Base-by-base conservation (phyloP, 1,284 basidiomycete species). In the Abortiporus biennis region DNA sequence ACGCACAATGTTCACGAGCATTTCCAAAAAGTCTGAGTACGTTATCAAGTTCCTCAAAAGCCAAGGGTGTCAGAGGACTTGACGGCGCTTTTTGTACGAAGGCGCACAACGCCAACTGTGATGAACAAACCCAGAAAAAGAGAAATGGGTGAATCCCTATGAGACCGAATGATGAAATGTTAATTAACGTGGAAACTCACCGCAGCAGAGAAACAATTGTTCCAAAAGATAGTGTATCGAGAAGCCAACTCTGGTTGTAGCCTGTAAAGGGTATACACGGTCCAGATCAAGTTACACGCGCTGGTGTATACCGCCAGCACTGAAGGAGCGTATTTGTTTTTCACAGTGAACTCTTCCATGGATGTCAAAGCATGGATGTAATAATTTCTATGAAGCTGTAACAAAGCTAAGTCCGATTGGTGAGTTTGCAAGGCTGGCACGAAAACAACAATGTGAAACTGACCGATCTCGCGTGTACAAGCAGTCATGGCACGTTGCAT, bases 361-460 rank as follows among this genome's bases (percentile, higher is more conserved):
- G 68, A 76, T 16, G 77, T 75, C 48, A 86, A 74, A 1, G 83
- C 81, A 51, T 80, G 78, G 1, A 79, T 77, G 52, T 85, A 85
- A 63, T 80, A 85, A 40, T 69, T 71, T 20, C 81, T 69, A 53
- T 86, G 84, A 19, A 86, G 70, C 53, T 80, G 78, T 51, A 85
- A 66, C 5, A 86, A 60, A 15, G 82, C 82, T 85, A 44, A 3
- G 17, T 6, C n/a, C 13, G 6, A 4, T 15, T 29, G 21, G 9
- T 13, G 30, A 35, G 19, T 4, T 24, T n/a, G n/a, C n/a, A n/a
- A n/a, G n/a, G n/a, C n/a, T n/a, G n/a, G n/a, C n/a, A n/a, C n/a
- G n/a, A n/a, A 20, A 11, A 9, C 32, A 6, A 15, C 35, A 4
- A 38, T 13, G 40, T n/a, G 30, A 16, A 15, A 66, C 74, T 46